Evolutionary conservation across 257 asterid species (phyloP).

Genomic region (Nicotiana otophora): DNA sequence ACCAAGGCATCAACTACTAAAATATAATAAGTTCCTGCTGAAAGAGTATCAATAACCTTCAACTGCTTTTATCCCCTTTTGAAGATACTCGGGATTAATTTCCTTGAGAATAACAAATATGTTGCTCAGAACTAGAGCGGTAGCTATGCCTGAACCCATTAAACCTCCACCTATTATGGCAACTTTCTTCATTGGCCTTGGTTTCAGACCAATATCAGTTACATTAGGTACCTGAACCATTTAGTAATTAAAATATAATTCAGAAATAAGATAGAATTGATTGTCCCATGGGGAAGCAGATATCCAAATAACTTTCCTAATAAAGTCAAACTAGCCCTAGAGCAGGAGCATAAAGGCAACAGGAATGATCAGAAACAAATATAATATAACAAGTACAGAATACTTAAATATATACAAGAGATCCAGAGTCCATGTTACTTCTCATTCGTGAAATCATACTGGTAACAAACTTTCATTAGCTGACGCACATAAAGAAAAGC

Average conservation of each 20-base stretch:
- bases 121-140: slow-evolving; percentile 68
- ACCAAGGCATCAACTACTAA: not conserved
- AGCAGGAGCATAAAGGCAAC: not conserved
- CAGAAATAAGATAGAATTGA: slow-evolving; percentile 1
- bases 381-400: not conserved
- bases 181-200: slow-evolving; percentile 71
- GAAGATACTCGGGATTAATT: slow-evolving; percentile 78
- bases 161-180: slow-evolving; percentile 97
- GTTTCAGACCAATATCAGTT: slow-evolving; percentile 86
- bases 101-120: slow-evolving; percentile 75
- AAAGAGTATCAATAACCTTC: slow-evolving; percentile 47
- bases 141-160: slow-evolving; percentile 99
- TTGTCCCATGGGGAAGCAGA: not conserved
- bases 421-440: not conserved
- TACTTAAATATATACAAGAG: not conserved
- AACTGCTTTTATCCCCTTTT: slow-evolving; percentile 66
- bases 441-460: not conserved
- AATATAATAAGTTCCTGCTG: not conserved
- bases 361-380: not conserved
- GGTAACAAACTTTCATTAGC: not conserved
- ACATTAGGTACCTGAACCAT: slow-evolving; percentile 71
- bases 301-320: not conserved
- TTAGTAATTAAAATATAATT: not conserved
- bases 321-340: not conserved
- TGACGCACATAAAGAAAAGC: not conserved